Base-by-base conservation (phyloP, 805 yeast species). In the Starmerella khaoyaiensis region DNA sequence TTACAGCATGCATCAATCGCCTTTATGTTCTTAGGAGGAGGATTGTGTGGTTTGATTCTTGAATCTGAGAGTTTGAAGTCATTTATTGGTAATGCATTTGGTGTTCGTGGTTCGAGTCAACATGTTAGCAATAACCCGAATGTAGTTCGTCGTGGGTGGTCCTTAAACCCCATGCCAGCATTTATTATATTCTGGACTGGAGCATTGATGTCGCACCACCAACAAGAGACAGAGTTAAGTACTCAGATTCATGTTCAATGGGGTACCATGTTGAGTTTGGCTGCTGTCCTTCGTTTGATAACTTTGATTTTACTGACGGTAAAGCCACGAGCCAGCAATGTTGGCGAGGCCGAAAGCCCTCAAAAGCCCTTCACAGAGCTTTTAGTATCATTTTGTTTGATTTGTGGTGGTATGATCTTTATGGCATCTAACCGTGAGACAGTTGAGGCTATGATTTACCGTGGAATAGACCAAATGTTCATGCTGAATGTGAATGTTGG, bases 131-230 rank as follows among this genome's bases (percentile, higher is more conserved):
- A 16, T 9, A 8, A 12, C 14, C 16, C 20, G 5, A 33, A 31
- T 15, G 35, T 16, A 11, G 36, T 33, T 19, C 45, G 41, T 22
- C 40, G 39, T 6, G 48, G 71, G 46, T 63, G 79, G 57, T 77
- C 93, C 1, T 86, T 93, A 46, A 90, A 90, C 56, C 96, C 96
- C 23, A 83, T 90, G 71, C 96, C 97, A 3, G 75, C 81, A 1
- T 71, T 90, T 47, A 83, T 93, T 2, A 80, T 90, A 23, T 90
- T 81, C 61, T 90, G 95, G 94, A 90, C 97, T 1, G 98, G 98
- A 21, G 68, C 78, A 11, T 66, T 90, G 44, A 90, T 90, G 98
- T 84, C 96, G 1, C 82, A 79, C 58, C 98, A 90, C 59, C 75
- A 74, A 27, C 98, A 90, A 59, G 79, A 86, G 5, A 76, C 90